These are phyloP conservation scores for Lindgomyces ingoldianus DNA, from an alignment of 495 filamentous ascomycete species.

Conservation along the genomic window DNA sequence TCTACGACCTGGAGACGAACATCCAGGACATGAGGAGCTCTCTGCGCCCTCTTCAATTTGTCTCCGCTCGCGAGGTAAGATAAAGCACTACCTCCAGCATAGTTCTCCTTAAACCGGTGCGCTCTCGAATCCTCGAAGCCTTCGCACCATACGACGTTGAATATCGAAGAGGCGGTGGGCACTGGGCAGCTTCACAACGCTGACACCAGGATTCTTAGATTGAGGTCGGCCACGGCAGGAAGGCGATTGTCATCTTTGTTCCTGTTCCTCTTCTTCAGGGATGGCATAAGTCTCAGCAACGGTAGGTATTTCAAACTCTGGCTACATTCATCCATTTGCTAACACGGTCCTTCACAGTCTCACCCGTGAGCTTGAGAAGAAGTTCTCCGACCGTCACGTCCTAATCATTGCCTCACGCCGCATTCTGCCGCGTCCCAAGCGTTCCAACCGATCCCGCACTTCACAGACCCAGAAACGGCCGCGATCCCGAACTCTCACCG, in stretches of 20 bases:
- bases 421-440: slow-evolving; percentile 96
- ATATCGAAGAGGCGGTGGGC: slow-evolving; percentile 59
- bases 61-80: slow-evolving; percentile 96
- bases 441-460: slow-evolving; percentile 89
- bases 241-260: slow-evolving; percentile 99
- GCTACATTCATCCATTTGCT: slow-evolving; percentile 3
- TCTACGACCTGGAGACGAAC: slow-evolving; percentile 97
- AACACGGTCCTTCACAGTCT: slow-evolving; percentile 62
- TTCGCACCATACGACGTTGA: slow-evolving; percentile 31
- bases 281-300: slow-evolving; percentile 99
- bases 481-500: slow-evolving; percentile 92
- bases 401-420: slow-evolving; percentile 97
- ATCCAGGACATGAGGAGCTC: slow-evolving; percentile 91
- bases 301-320: slow-evolving; percentile 61
- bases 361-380: slow-evolving; percentile 99
- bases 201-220: slow-evolving; percentile 78
- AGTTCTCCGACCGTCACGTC: slow-evolving; percentile 99
- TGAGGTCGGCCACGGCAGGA: slow-evolving; percentile 99
- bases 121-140: slow-evolving; percentile 12
- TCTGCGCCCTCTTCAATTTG: slow-evolving; percentile 94
- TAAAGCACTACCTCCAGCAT: slow-evolving; percentile 40
- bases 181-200: slow-evolving; percentile 50
- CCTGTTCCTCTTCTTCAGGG: slow-evolving; percentile 91
- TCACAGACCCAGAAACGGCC: slow-evolving; percentile 96
- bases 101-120: slow-evolving; percentile 19